Percentiles rank a stretch among this genome's conserved stretches.
phyloP scores from a whole-genome alignment of 257 asterid genomes.

The Orobanche coerulescens region DNA sequence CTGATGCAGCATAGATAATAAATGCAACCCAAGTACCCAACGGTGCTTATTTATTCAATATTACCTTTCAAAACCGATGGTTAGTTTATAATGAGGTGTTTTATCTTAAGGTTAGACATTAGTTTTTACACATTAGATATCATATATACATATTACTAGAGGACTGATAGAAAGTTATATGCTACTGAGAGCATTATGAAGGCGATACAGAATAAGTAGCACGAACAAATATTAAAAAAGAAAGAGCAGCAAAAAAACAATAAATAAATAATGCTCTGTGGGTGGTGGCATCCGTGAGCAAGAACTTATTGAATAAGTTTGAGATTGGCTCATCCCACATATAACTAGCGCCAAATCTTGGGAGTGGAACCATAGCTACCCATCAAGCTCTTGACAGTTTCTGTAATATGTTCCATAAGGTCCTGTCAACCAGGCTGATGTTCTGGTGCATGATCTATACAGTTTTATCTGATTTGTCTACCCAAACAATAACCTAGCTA shows the following conservation, averaged over 20 bases:
- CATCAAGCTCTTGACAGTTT: background rate
- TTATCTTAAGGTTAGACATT: background rate
- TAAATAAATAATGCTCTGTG: constrained; percentile 6
- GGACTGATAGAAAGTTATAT: background rate
- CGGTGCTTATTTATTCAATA: background rate
- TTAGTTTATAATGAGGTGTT: background rate
- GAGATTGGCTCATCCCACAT: background rate
- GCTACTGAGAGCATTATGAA: background rate
- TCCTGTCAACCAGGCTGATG: background rate
- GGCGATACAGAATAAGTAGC: background rate
- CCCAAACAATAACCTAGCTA: background rate
- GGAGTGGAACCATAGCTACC: background rate
- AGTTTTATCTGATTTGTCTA: background rate
- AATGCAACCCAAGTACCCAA: background rate
- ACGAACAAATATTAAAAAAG: background rate
- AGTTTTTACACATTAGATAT: constrained; percentile 10
- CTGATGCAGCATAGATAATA: background rate
- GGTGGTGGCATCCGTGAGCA: background rate
- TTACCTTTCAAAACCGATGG: background rate
- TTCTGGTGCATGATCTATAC: constrained; percentile 1
- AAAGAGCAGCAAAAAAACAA: no score
- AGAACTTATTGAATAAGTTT: background rate
- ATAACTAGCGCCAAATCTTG: background rate
- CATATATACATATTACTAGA: background rate
- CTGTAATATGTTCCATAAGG: constrained; percentile 1